Evolutionary conservation across 345 rosid genomes (phyloP).

Genomic region (Eucalyptus tenuipes): DNA sequence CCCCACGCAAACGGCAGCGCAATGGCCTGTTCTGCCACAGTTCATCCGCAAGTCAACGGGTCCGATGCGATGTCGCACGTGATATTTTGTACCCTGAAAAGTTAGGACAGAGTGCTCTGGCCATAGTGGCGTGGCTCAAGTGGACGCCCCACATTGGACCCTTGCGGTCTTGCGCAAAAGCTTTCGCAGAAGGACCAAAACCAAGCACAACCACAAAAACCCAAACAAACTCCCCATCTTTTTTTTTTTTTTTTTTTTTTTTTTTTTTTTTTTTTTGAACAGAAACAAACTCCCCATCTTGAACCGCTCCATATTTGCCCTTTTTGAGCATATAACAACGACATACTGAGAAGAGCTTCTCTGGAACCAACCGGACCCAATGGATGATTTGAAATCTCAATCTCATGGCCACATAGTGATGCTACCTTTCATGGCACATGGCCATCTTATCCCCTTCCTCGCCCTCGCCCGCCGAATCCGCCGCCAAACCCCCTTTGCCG

Average conservation of each 20-base stretch:
- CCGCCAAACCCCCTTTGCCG: conserved; percentile 5
- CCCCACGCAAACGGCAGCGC: neutral
- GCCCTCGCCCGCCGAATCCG: neutral
- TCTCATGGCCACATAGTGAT: conserved; percentile 5
- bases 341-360: neutral
- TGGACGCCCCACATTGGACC: neutral
- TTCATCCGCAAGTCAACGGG: neutral
- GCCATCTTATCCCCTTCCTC: conserved; percentile 11
- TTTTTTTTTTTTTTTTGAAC: no score
- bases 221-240: neutral
- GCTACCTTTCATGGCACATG: conserved; percentile 9
- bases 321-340: neutral
- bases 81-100: neutral
- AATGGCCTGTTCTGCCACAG: neutral
- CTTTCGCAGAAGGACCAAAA: fast-evolving
- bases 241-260: no score
- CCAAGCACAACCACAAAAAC: neutral
- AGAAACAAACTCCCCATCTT: neutral
- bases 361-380: neutral
- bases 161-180: fast-evolving
- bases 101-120: neutral
- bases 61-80: neutral
- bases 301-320: neutral
- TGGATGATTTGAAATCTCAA: neutral
- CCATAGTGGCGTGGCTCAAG: neutral